These are phyloP conservation scores for Pichia nakasei DNA, from an alignment of 805 yeast species.

Conservation along the genomic window DNA sequence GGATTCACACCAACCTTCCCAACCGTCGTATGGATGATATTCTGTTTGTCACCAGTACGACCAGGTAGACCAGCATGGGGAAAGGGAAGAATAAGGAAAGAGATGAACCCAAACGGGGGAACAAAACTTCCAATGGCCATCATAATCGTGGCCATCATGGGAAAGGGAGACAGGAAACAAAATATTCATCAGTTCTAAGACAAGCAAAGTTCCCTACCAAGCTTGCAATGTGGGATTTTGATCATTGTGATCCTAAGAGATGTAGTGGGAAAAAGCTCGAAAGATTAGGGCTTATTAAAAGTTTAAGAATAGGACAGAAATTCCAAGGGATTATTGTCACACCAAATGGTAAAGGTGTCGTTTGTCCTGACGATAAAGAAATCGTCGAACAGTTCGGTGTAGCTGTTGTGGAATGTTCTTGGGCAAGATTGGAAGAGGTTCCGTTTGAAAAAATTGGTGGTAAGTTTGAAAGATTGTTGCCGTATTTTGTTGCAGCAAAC, in stretches of 20 bases:
- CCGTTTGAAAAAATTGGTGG: slow-evolving; percentile 94
- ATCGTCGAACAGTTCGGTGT: slow-evolving; percentile 76
- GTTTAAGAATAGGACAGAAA: slow-evolving; percentile 84
- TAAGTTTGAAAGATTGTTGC: slow-evolving; percentile 73
- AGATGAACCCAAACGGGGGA: slow-evolving; percentile 26
- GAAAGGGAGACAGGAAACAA: slow-evolving; percentile 25
- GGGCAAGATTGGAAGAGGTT: slow-evolving; percentile 97
- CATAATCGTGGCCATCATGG: slow-evolving; percentile 45
- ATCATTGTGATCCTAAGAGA: slow-evolving; percentile 96
- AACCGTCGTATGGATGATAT: too few relatives aligned
- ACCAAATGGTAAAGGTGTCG: slow-evolving; percentile 85
- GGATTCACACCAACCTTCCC: too few relatives aligned
- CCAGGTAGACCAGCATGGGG: slow-evolving; percentile 29
- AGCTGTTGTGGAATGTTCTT: slow-evolving; percentile 98
- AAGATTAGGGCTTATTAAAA: slow-evolving; percentile 73
- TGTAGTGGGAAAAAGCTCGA: slow-evolving; percentile 94
- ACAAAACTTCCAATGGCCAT: slow-evolving; percentile 46
- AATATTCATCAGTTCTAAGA: slow-evolving; percentile 12
- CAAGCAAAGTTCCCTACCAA: slow-evolving; percentile 60
- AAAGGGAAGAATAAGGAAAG: slow-evolving; percentile 43
- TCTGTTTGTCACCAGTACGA: too few relatives aligned
- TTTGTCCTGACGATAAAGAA: slow-evolving; percentile 77
- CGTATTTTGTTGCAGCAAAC: slow-evolving; percentile 91
- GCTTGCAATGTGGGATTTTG: slow-evolving; percentile 98
- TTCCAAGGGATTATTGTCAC: slow-evolving; percentile 86